These are phyloP conservation scores for Hanseniaspora singularis DNA, from an alignment of 805 yeast species.

Conservation along the genomic window DNA sequence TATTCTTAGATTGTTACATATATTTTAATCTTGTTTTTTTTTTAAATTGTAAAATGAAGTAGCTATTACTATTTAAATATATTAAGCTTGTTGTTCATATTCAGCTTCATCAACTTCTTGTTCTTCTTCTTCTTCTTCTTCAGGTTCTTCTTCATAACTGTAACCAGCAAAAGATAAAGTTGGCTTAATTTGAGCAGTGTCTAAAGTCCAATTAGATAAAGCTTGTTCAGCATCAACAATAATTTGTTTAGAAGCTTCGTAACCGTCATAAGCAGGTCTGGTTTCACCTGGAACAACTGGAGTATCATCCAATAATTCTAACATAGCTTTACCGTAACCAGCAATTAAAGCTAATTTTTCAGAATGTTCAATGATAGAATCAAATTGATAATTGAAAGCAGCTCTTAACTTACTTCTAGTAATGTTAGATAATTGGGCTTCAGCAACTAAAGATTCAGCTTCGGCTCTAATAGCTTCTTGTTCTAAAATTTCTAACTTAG, in stretches of 20 bases:
- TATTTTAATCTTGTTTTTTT: too few relatives aligned
- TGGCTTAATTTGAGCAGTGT: conserved; percentile 71
- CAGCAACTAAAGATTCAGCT: conserved; percentile 84
- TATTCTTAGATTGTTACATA: too few relatives aligned
- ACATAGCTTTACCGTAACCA: conserved; percentile 77
- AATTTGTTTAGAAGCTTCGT: conserved; percentile 78
- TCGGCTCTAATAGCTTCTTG: conserved; percentile 86
- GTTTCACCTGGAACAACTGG: conserved; percentile 89
- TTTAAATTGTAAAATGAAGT: too few relatives aligned
- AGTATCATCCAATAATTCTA: conserved; percentile 71
- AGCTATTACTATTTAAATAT: too few relatives aligned
- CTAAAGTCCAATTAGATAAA: conserved; percentile 73
- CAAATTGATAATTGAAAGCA: conserved; percentile 74
- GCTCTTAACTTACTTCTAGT: conserved; percentile 79
- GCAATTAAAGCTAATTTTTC: conserved; percentile 79
- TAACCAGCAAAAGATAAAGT: conserved; percentile 54
- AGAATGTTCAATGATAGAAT: conserved; percentile 71
- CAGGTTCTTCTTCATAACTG: conserved; percentile 39
- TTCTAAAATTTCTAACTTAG: conserved; percentile 65
- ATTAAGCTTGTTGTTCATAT: too few relatives aligned
- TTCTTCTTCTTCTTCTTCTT: conserved; percentile 38
- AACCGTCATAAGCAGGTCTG: conserved; percentile 79
- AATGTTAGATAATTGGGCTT: conserved; percentile 79
- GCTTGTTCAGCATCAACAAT: conserved; percentile 78
- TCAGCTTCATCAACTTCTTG: conserved; percentile 46